phyloP scores from a whole-genome alignment of 140 eudicot genomes.

The Ambrosia hybrid region DNA sequence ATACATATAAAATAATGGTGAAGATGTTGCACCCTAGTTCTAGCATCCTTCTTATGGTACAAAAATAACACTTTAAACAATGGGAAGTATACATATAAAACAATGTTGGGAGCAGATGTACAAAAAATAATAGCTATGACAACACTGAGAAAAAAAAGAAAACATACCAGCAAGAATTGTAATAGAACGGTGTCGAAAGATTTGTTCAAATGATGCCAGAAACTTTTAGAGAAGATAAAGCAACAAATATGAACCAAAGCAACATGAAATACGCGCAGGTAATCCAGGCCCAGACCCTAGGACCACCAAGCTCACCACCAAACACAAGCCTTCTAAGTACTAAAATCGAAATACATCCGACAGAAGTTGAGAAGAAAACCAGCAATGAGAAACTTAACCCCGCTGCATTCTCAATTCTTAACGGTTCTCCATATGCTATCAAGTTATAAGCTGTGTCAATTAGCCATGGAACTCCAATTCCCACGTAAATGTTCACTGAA shows the following conservation, averaged over 20 bases:
- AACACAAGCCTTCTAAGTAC: constrained; percentile 63
- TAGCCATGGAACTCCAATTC: constrained; percentile 96
- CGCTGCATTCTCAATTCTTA: constrained; percentile 58
- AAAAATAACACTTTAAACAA: constrained; percentile 1
- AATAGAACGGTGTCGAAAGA: not conserved
- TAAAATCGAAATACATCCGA: constrained; percentile 66
- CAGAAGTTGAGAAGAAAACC: constrained; percentile 79
- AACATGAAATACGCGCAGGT: constrained; percentile 67
- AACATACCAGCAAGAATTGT: constrained; percentile 10
- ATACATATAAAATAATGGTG: not conserved
- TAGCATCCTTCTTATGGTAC: not conserved
- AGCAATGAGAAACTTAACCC: constrained; percentile 87
- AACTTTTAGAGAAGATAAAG: constrained; percentile 72
- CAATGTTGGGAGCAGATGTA: not conserved
- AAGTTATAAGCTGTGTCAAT: constrained; percentile 80
- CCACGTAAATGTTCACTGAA: constrained; percentile 94
- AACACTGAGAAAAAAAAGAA: constrained; percentile 10
- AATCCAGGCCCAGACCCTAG: too few species aligned
- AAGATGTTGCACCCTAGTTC: not conserved
- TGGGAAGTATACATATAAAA: not conserved
- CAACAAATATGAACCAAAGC: constrained; percentile 81
- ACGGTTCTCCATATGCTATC: constrained; percentile 65
- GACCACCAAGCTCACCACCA: constrained; percentile 94
- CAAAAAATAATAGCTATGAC: constrained; percentile 5
- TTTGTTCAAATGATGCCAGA: constrained; percentile 53